Conservation (phyloP, 1,139 yeast species). For the Suhomyces atakaporum region DNA sequence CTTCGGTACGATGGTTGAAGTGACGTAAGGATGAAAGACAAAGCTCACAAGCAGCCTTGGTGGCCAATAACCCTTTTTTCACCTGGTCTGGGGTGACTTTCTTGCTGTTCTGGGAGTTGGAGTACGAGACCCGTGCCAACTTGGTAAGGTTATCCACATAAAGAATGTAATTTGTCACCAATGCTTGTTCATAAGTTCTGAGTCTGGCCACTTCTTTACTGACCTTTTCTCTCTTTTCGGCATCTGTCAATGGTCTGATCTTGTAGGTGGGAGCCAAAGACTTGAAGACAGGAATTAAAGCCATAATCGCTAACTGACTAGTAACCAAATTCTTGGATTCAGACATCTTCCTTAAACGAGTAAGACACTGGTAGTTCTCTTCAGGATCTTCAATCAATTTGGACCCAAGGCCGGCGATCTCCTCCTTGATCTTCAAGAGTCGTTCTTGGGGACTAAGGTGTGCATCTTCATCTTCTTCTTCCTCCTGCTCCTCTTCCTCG, state of each 20-base stretch:
- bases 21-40: conserved; percentile 63
- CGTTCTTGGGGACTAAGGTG: conserved; percentile 59
- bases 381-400: conserved; percentile 87
- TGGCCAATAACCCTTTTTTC: conserved; percentile 58
- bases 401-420: conserved; percentile 79
- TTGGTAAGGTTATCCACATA: conserved; percentile 60
- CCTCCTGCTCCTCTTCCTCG: conserved; percentile 30
- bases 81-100: conserved; percentile 40
- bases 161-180: conserved; percentile 68
- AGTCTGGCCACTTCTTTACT: conserved; percentile 76
- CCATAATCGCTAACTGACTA: conserved; percentile 71
- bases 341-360: conserved; percentile 73
- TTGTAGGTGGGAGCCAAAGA: conserved; percentile 85
- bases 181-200: conserved; percentile 76
- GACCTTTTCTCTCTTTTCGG: conserved; percentile 80
- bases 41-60: conserved; percentile 80
- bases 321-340: conserved; percentile 67
- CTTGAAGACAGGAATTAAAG: conserved; percentile 83
- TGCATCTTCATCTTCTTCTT: conserved; percentile 46
- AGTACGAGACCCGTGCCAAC: conserved; percentile 40
- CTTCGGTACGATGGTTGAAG: conserved; percentile 78
- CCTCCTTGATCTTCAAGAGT: conserved; percentile 69
- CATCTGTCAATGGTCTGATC: conserved; percentile 78
- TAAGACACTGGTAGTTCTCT: conserved; percentile 67
- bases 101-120: conserved; percentile 44